phyloP scores from a whole-genome alignment of 1,139 yeast species.

The Pichia sp. region DNA sequence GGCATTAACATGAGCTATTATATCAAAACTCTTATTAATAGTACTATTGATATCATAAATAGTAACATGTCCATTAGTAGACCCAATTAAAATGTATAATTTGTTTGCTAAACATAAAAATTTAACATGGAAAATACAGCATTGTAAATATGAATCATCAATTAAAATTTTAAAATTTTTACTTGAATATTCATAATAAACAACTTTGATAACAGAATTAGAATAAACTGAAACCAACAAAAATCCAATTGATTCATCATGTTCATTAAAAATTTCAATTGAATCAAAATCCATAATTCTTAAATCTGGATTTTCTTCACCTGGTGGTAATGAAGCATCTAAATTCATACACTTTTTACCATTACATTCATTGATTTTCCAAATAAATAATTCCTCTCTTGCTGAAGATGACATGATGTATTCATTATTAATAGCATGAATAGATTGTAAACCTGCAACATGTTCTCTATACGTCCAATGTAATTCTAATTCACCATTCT shows the following conservation, averaged over 20 bases:
- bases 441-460: constrained; percentile 79
- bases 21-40: constrained; percentile 18
- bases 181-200: constrained; percentile 41
- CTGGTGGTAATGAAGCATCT: constrained; percentile 42
- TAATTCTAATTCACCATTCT: constrained; percentile 38
- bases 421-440: constrained; percentile 52
- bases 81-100: constrained; percentile 45
- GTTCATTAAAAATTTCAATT: constrained; percentile 21
- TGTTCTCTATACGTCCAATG: constrained; percentile 71
- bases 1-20: neutral
- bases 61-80: constrained; percentile 79
- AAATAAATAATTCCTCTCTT: constrained; percentile 78
- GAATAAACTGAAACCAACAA: constrained; percentile 71
- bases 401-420: constrained; percentile 73
- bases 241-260: constrained; percentile 36
- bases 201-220: constrained; percentile 67
- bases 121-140: constrained; percentile 66
- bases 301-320: constrained; percentile 61
- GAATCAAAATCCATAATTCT: constrained; percentile 81
- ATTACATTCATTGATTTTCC: constrained; percentile 67
- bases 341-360: constrained; percentile 40
- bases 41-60: constrained; percentile 47
- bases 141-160: constrained; percentile 54
- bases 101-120: constrained; percentile 34
- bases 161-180: constrained; percentile 40